phyloP scores from a whole-genome alignment of 2,329 filamentous ascomycete genomes.

The Tolypocladium nubicola region DNA sequence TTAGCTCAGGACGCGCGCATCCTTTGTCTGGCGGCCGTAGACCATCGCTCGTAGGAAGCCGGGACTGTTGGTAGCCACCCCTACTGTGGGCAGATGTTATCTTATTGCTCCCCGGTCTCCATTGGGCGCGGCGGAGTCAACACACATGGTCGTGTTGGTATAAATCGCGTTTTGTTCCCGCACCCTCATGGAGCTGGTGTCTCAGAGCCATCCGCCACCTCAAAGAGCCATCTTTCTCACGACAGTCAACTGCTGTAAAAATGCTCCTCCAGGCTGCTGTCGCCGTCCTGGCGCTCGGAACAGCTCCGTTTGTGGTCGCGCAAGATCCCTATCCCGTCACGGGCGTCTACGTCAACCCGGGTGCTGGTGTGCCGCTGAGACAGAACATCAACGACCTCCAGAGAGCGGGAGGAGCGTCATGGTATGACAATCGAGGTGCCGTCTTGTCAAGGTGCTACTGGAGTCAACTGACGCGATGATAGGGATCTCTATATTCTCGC shows the following conservation, averaged over 20 bases:
- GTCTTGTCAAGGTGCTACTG: not conserved
- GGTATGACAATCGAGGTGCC: not conserved
- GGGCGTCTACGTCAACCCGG: not conserved
- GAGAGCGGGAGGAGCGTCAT: not conserved
- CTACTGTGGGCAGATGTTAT: not conserved
- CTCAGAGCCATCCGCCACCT: not conserved
- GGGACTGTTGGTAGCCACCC: not conserved
- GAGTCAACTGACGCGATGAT: not conserved
- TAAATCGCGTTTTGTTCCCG: not conserved
- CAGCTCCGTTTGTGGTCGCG: not conserved
- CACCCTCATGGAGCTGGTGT: not conserved
- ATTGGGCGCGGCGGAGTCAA: not conserved
- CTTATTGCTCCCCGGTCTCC: not conserved
- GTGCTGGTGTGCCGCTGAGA: not conserved
- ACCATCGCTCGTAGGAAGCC: not conserved
- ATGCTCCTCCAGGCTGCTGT: slow-evolving; percentile 5
- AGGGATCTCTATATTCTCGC: slow-evolving; percentile 42
- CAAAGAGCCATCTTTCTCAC: not conserved
- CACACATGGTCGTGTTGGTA: not conserved
- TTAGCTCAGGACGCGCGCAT: not conserved
- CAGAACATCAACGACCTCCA: slow-evolving; percentile 2
- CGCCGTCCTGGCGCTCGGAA: not conserved
- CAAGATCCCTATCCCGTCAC: slow-evolving; percentile 2
- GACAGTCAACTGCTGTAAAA: not conserved
- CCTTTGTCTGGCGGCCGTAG: not conserved